Percentiles rank a stretch among this genome's conserved stretches.
phyloP scores from a whole-genome alignment of 257 asterid species.

The Primulina huaijiensis region DNA sequence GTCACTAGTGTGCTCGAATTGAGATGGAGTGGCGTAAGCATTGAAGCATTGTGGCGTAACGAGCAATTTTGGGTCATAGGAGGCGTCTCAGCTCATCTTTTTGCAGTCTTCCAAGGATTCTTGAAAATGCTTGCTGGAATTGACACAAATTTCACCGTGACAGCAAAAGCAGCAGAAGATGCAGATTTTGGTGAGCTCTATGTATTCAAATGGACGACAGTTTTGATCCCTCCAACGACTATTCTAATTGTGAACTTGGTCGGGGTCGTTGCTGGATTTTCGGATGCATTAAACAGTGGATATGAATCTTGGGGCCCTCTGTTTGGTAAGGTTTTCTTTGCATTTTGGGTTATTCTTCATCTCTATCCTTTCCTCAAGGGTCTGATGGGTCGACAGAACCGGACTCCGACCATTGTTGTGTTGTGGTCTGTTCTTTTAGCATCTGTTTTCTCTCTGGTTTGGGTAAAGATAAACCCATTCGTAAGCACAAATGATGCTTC shows the following conservation, averaged over 20 bases:
- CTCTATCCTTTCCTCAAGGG: conserved; percentile 95
- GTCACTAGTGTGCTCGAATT: conserved; percentile 80
- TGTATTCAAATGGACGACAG: conserved; percentile 89
- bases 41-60: conserved; percentile 92
- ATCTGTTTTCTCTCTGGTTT: conserved; percentile 88
- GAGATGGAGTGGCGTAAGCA: conserved; percentile 93
- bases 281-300: conserved; percentile 89
- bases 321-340: conserved; percentile 85
- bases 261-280: conserved; percentile 93
- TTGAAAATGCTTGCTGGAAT: conserved; percentile 88
- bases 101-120: conserved; percentile 98
- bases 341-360: conserved; percentile 92
- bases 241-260: conserved; percentile 75
- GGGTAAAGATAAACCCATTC: conserved; percentile 95
- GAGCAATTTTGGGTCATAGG: conserved; percentile 99
- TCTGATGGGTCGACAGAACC: conserved; percentile 85
- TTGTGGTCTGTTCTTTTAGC: conserved; percentile 94
- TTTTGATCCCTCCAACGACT: conserved; percentile 88
- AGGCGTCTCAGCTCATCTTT: conserved; percentile 94
- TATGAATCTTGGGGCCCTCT: conserved; percentile 94
- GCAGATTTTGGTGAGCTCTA: conserved; percentile 85
- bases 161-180: conserved; percentile 80
- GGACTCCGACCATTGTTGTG: conserved; percentile 87
- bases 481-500: conserved; percentile 51
- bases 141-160: conserved; percentile 92